phyloP scores from a whole-genome alignment of 768 basidiomycete genomes.

The Dentipellis fragilis region DNA sequence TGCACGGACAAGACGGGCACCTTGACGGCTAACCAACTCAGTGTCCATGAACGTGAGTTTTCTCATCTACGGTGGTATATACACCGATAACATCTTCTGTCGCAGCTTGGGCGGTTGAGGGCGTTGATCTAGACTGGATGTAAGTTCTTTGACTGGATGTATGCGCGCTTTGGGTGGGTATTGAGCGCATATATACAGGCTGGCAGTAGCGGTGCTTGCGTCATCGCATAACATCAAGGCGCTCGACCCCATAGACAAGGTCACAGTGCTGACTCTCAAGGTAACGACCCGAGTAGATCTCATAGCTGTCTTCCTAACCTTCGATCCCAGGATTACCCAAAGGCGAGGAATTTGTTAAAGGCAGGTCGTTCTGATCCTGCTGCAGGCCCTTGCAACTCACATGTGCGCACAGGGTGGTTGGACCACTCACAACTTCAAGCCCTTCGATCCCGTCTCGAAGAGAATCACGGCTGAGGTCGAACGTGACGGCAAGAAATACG shows the following conservation, averaged over 20 bases:
- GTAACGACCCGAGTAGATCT: no score
- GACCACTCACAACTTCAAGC: constrained; percentile 35
- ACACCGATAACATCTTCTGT: no score
- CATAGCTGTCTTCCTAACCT: background rate
- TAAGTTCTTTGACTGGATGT: constrained; percentile 1
- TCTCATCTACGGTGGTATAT: no score
- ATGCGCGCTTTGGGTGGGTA: background rate
- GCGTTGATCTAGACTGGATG: constrained; percentile 24
- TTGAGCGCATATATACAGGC: constrained; percentile 9
- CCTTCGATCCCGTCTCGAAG: constrained; percentile 42
- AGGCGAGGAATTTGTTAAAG: constrained; percentile 27
- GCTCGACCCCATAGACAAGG: constrained; percentile 40
- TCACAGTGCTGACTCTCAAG: constrained; percentile 33
- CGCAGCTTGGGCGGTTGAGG: constrained; percentile 16
- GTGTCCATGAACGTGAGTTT: constrained; percentile 28
- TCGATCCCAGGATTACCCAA: constrained; percentile 27
- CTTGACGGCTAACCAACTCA: constrained; percentile 38
- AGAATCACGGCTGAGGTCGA: constrained; percentile 39
- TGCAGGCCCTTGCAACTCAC: background rate
- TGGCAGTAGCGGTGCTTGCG: constrained; percentile 33
- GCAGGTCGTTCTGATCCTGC: background rate
- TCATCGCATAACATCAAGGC: constrained; percentile 36
- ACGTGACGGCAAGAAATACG: constrained; percentile 31
- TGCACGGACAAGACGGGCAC: constrained; percentile 37
- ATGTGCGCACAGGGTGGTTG: constrained; percentile 23